phyloP scores from a whole-genome alignment of 179 eudicot species.

The Carnegiea gigantea region DNA sequence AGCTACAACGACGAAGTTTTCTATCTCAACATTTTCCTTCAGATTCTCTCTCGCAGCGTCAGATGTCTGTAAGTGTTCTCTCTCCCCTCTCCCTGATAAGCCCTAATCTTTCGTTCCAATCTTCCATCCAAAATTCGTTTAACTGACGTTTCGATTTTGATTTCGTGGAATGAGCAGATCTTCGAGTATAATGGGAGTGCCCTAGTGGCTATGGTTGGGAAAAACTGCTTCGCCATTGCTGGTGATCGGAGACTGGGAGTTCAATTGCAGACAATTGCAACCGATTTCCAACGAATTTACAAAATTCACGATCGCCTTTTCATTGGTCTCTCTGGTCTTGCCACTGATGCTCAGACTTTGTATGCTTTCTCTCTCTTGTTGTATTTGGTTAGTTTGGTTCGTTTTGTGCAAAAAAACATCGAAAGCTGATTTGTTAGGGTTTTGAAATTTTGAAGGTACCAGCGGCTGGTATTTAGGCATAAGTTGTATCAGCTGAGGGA shows the following conservation, averaged over 20 bases:
- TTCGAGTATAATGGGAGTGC: slow-evolving; percentile 98
- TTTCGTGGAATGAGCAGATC: slow-evolving; percentile 42
- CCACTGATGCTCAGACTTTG: slow-evolving; percentile 82
- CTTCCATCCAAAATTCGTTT: background rate
- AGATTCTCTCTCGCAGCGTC: background rate
- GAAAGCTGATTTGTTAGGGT: background rate
- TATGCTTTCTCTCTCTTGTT: slow-evolving; percentile 23
- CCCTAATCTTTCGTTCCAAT: background rate
- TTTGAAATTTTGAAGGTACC: slow-evolving; percentile 45
- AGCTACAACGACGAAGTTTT: background rate
- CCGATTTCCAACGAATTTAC: slow-evolving; percentile 80
- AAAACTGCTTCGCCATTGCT: slow-evolving; percentile 87
- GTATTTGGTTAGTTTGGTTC: background rate
- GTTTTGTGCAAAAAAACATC: background rate
- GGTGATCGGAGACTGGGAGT: slow-evolving; percentile 92
- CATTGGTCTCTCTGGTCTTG: slow-evolving; percentile 83
- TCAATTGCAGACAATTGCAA: slow-evolving; percentile 86
- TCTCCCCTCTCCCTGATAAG: slow-evolving; percentile 9
- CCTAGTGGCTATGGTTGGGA: slow-evolving; percentile 91
- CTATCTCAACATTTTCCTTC: background rate
- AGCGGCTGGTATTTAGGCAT: slow-evolving; percentile 85
- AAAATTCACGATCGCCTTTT: slow-evolving; percentile 73
- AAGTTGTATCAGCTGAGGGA: slow-evolving; percentile 86
- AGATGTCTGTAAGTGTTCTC: slow-evolving; percentile 34
- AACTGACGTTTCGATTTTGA: background rate